Evolutionary conservation across 345 rosid species (phyloP), one percentile per base, ranked within the genome.

Genomic region (Triadica sebifera): DNA sequence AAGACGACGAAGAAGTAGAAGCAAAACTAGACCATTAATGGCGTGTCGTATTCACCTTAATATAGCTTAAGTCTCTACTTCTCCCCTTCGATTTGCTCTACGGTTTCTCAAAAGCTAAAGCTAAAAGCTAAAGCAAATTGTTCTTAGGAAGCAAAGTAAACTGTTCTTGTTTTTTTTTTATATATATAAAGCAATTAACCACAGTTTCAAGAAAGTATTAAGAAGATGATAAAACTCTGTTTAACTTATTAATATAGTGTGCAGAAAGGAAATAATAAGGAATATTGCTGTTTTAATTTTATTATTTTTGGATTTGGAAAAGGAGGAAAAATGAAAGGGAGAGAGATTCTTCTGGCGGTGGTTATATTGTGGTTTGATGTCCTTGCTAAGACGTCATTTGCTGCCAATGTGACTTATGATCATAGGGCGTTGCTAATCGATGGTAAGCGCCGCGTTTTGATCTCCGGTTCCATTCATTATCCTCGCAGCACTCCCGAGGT

Each of bases 401-500:
- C 77, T 7, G 77, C 83, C 53, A 89, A 79, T 74, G 97, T 94
- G 75, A 88, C 91, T 66, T 94, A 94, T 78, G 97, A 94, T 78
- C 89, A 87, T 72, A 77, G 95, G 37, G 90, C 98, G 22, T 34
- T 94, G 73, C 82, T 92, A 69, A 83, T 94, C 77, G 92, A 84
- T 68, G 98, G 98, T 20, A 87, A 88, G 65, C 83, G 95, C 64
- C 84, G 89, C 61, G 82, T 94, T 72, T 78, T 94, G 71, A 70
- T 92, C 75, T 92, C 98, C 55, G 98, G 98, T 37, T 89, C 98
- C 71, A 92, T 94, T 82, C 98, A 94, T 79, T 94, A 94, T 77
- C 98, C 98, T 24, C 93, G 98, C 47, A 94, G 98, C 72, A 88
- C 97, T 47, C 93, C 95, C 2, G 94, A 94, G 85, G 98, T 94